phyloP scores from a whole-genome alignment of 306 rosid genomes.

The Fragaria iinumae region DNA sequence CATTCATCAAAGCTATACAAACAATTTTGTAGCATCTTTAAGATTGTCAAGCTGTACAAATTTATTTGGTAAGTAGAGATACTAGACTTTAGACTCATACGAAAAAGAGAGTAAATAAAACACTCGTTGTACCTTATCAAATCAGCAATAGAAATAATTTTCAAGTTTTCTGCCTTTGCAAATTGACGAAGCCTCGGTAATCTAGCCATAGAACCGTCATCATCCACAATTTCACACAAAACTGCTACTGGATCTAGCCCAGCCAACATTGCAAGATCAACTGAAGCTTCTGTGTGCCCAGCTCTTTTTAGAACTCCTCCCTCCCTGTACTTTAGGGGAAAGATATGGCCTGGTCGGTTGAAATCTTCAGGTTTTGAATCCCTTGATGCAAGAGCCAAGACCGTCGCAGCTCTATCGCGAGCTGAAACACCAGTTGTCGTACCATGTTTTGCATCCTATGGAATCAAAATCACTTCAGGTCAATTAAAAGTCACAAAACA shows the following conservation, averaged over 20 bases:
- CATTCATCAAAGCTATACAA: background rate
- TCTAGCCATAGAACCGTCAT: constrained; percentile 99
- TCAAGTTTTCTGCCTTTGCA: constrained; percentile 67
- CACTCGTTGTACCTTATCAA: constrained; percentile 59
- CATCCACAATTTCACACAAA: constrained; percentile 94
- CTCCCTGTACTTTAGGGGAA: constrained; percentile 86
- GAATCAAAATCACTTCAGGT: constrained; percentile 21
- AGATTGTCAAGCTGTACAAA: background rate
- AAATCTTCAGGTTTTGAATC: constrained; percentile 83
- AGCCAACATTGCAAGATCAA: constrained; percentile 83
- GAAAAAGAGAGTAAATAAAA: background rate
- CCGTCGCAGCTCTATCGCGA: constrained; percentile 80
- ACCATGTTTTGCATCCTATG: constrained; percentile 79
- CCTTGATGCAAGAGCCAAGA: constrained; percentile 78
- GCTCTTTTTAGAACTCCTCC: constrained; percentile 98
- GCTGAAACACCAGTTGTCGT: constrained; percentile 97
- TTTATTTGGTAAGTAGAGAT: background rate
- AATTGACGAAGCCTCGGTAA: constrained; percentile 83
- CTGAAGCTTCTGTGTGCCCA: constrained; percentile 97
- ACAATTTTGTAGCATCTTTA: background rate
- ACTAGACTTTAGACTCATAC: background rate
- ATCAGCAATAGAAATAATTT: constrained; percentile 89
- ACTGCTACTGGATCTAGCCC: constrained; percentile 78
- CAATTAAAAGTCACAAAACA: background rate
- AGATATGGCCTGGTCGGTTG: constrained; percentile 96